phyloP scores from a whole-genome alignment of 495 filamentous ascomycete genomes.

The Corynascus novoguineensis region DNA sequence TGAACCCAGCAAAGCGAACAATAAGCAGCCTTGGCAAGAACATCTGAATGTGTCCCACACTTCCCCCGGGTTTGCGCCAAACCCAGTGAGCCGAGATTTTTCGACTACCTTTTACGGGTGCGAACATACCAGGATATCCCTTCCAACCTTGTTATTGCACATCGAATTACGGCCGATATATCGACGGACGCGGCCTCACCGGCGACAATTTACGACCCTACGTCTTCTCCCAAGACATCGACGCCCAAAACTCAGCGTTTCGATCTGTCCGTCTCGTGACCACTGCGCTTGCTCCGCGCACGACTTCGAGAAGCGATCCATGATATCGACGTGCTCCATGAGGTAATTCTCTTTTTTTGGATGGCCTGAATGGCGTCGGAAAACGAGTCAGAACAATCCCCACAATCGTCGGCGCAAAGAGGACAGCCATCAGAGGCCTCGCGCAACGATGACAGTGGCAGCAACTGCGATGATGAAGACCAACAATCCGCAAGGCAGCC shows the following conservation, averaged over 20 bases:
- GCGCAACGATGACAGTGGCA: not conserved
- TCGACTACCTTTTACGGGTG: no score
- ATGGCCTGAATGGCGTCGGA: slow-evolving; percentile 34
- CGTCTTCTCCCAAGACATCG: not conserved
- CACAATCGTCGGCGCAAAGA: slow-evolving; percentile 3
- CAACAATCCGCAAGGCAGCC: not conserved
- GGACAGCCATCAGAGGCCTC: not conserved
- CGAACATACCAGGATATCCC: not conserved
- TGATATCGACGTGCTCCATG: not conserved
- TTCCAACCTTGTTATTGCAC: not conserved
- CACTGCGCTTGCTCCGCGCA: not conserved
- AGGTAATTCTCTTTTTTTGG: not conserved
- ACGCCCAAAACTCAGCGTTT: not conserved
- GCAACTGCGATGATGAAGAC: not conserved
- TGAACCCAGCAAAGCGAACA: no score
- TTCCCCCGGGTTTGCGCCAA: not conserved
- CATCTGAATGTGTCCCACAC: not conserved
- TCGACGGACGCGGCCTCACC: not conserved
- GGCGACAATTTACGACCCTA: not conserved
- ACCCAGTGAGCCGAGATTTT: not conserved
- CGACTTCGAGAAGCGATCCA: not conserved
- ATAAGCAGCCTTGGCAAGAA: slow-evolving; percentile 4
- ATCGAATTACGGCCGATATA: not conserved
- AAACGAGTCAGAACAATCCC: slow-evolving; percentile 6
- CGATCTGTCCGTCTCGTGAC: not conserved